Conservation (phyloP, 176 grass and related monocot genomes). For the Rhipidocladum racemiflorum region DNA sequence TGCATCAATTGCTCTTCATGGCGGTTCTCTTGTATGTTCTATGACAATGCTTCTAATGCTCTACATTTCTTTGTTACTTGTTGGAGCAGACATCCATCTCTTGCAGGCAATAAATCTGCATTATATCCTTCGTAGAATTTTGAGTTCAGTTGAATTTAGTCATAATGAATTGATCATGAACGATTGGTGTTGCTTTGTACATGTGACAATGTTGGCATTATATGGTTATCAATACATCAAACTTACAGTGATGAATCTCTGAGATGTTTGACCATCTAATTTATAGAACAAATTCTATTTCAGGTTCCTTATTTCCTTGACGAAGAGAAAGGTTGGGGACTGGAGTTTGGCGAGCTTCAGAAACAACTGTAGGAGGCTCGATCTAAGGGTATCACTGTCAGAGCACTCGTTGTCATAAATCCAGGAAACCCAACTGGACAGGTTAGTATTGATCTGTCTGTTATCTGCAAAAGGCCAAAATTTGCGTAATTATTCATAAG, state of each 20-base stretch:
- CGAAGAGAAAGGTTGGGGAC: conserved; percentile 77
- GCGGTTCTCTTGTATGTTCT: conserved; percentile 92
- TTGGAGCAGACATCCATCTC: not conserved
- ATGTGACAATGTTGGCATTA: not conserved
- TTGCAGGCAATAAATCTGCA: not conserved
- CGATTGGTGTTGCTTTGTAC: not conserved
- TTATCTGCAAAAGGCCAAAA: conserved; percentile 7
- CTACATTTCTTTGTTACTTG: not conserved
- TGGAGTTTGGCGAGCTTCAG: conserved; percentile 75
- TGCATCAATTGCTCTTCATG: conserved; percentile 90
- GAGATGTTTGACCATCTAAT: conserved; percentile 17
- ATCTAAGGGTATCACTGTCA: conserved; percentile 87
- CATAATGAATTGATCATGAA: conserved; percentile 5
- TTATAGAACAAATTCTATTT: conserved; percentile 27
- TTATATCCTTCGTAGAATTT: not conserved
- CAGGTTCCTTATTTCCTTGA: conserved; percentile 90
- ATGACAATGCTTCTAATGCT: conserved; percentile 5
- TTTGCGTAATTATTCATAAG: not conserved
- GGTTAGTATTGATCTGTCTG: conserved; percentile 40
- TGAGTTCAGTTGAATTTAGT: conserved; percentile 14
- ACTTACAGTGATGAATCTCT: not conserved
- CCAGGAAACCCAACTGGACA: conserved; percentile 96
- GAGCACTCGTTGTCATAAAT: conserved; percentile 89
- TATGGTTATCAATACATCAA: not conserved
- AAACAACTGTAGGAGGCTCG: conserved; percentile 79